Conservation (phyloP, 306 rosid genomes). For the Heteromeles arbutifolia region DNA sequence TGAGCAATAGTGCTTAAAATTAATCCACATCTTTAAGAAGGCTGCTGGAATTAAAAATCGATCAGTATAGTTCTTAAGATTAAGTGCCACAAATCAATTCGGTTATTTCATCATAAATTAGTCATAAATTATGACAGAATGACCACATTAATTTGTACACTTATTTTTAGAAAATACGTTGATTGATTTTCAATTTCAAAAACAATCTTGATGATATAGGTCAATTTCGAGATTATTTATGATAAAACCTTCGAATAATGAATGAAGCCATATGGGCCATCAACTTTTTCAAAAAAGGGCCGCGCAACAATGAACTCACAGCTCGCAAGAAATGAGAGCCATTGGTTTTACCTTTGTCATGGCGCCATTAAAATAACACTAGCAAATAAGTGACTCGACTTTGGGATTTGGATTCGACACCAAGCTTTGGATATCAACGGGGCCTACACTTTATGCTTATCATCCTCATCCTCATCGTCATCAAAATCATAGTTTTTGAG, state of each 20-base stretch:
- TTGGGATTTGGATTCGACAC: background rate
- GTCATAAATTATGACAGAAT: accelerated
- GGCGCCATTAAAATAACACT: background rate
- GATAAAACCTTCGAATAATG: too few species aligned
- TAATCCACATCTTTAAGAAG: too few species aligned
- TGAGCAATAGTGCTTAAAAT: background rate
- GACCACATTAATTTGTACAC: too few species aligned
- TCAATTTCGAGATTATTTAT: too few species aligned
- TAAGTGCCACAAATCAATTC: too few species aligned
- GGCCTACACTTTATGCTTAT: background rate
- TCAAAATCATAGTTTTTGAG: too few species aligned
- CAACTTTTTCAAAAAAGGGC: conserved; percentile 12
- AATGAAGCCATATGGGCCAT: background rate
- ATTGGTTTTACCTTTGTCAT: conserved; percentile 6
- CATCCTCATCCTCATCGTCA: too few species aligned
- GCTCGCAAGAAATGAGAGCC: background rate
- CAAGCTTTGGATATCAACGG: background rate
- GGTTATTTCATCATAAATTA: too few species aligned
- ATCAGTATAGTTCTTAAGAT: accelerated
- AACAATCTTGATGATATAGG: too few species aligned
- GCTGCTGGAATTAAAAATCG: too few species aligned
- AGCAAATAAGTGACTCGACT: background rate
- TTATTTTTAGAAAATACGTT: too few species aligned
- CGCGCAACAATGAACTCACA: background rate
- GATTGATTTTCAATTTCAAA: too few species aligned